phyloP scores from a whole-genome alignment of 2,329 filamentous ascomycete species.

The Penicillium sp. region DNA sequence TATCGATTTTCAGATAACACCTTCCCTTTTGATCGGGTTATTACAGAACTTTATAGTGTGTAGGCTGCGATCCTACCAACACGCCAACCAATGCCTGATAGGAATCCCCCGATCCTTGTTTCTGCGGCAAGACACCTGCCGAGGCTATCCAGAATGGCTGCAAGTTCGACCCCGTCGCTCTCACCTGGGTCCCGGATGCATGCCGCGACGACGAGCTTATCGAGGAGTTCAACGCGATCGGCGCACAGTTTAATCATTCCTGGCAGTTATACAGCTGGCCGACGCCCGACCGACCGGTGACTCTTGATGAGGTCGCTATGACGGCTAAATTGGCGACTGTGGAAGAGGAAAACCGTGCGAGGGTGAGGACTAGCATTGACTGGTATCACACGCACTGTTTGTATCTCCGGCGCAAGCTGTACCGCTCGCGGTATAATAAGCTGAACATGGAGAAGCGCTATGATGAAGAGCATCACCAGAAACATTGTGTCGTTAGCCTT shows the following conservation, averaged over 20 bases:
- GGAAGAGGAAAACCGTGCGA: neutral
- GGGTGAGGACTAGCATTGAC: neutral
- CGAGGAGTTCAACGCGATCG: neutral
- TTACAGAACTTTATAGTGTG: too few relatives aligned
- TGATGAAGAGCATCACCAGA: neutral
- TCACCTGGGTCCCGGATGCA: neutral
- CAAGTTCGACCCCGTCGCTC: neutral
- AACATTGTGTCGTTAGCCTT: neutral
- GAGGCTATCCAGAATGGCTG: neutral
- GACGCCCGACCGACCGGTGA: neutral
- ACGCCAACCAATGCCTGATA: too few relatives aligned
- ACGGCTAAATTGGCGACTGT: neutral
- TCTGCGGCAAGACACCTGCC: neutral
- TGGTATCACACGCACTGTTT: neutral
- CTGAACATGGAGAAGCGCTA: neutral
- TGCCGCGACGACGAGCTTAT: conserved; percentile 1
- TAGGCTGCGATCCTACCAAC: too few relatives aligned
- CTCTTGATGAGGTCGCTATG: neutral
- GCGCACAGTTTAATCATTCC: neutral
- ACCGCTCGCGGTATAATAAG: neutral
- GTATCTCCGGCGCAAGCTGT: neutral
- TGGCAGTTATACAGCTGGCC: neutral
- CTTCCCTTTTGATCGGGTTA: too few relatives aligned
- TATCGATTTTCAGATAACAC: too few relatives aligned
- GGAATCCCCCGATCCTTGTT: too few relatives aligned